These are phyloP conservation scores for Colletotrichum viniferum DNA, from an alignment of 2,329 filamentous ascomycete species.

Conservation along the genomic window DNA sequence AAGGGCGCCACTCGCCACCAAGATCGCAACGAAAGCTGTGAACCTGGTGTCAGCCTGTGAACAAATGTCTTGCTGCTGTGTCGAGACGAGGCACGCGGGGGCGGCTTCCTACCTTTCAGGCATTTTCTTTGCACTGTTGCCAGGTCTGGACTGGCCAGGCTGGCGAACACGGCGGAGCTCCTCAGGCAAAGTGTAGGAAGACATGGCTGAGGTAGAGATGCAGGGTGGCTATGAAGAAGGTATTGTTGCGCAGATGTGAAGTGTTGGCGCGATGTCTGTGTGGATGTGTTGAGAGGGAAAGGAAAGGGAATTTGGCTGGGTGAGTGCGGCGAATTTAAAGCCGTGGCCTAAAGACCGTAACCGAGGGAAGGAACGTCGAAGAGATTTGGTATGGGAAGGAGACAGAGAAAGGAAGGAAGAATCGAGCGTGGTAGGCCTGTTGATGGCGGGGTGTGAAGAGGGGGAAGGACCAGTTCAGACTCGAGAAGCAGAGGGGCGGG, in stretches of 20 bases:
- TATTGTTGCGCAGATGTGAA: background rate
- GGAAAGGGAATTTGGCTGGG: background rate
- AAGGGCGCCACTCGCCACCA: constrained; percentile 39
- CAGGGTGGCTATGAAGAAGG: background rate
- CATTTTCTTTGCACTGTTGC: background rate
- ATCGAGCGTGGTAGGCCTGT: background rate
- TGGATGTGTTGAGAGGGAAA: background rate
- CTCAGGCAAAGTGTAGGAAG: background rate
- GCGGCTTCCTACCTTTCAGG: background rate
- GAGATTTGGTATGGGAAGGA: background rate
- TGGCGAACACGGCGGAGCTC: background rate
- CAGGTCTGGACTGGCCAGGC: background rate
- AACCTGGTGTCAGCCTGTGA: background rate
- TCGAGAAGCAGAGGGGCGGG: background rate
- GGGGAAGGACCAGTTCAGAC: background rate
- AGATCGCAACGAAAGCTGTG: constrained; percentile 37
- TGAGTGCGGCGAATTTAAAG: background rate
- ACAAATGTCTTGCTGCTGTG: background rate
- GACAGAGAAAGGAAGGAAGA: background rate
- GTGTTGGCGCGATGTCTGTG: background rate
- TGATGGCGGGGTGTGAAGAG: background rate
- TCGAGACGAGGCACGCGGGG: background rate
- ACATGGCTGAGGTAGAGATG: background rate
- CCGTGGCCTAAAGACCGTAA: background rate
- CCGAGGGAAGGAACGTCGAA: background rate